Evolutionary conservation across 805 yeast genomes (phyloP), one percentile per base, ranked within the genome.

Genomic region (Candida chauliodis): DNA sequence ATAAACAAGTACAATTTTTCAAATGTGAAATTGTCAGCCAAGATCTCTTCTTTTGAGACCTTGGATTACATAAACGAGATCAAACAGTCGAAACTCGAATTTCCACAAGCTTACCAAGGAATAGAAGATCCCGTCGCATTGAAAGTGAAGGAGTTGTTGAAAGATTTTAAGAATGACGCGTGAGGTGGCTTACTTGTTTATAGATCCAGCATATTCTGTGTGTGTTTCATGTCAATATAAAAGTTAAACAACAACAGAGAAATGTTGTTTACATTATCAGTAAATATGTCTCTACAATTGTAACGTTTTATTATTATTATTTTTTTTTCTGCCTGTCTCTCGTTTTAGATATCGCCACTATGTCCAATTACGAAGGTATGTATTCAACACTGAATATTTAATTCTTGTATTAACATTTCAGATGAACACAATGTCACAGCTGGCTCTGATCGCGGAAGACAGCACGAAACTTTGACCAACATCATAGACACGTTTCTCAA

Each of bases 11-110:
- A 91, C 60, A 73, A 87, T 4, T 71, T 84, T 35, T 75, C 84
- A 35, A 95, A 91, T 47, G 93, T 93, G 8, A 88, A 91, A 49
- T 78, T 89, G 58, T 81, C 81, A 55, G 93, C 95, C 31, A 73
- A 72, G 42, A 67, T 89, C 13, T 49, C 45, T 30, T 49, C 65
- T n/a, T 53, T 55, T 37, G 74, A 67, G 49, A 42, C 57, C 4
- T 52, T 59, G 19, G 51, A 54, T 28, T 59, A 52, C 36, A 44
- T 42, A 23, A 50, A 55, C 28, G 45, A 58, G 34, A 53, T 68
- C 47, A 62, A 60, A 35, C 48, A 49, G 10, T 46, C 63, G 40
- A 57, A 61, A 28, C 48, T 59, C 40, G 41, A 50, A 31, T 48
- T 66, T 35, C 68, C 72, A 14, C 49, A 48, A 16, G 64, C 65